These are phyloP conservation scores for Trichoderma gamsii DNA, from an alignment of 495 filamentous ascomycete genomes.

Conservation along the genomic window DNA sequence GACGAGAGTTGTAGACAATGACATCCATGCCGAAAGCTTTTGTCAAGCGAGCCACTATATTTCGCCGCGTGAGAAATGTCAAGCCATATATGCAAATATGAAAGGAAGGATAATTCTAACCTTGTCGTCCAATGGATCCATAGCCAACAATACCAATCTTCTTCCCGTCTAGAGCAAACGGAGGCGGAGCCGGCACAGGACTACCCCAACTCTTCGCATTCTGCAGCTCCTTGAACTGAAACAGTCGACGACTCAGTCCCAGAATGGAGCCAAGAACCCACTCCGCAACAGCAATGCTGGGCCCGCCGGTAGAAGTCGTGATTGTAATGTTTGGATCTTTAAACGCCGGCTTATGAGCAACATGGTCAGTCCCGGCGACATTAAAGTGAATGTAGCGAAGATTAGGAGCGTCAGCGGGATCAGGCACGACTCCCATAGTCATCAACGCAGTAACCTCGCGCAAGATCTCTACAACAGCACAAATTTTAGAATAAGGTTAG, in stretches of 20 bases:
- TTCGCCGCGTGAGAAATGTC: not conserved
- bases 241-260: constrained; percentile 16
- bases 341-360: constrained; percentile 39
- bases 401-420: not conserved
- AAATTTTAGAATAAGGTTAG: not conserved
- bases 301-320: constrained; percentile 49
- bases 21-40: constrained; percentile 73
- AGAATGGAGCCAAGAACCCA: constrained; percentile 39
- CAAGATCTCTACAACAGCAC: not conserved
- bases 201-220: constrained; percentile 24
- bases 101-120: not conserved
- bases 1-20: constrained; percentile 70
- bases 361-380: not conserved
- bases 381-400: constrained; percentile 1
- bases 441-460: not conserved
- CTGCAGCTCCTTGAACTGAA: constrained; percentile 12
- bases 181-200: constrained; percentile 24
- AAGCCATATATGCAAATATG: not conserved
- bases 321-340: constrained; percentile 56
- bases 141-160: constrained; percentile 36
- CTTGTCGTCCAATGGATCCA: constrained; percentile 48
- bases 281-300: constrained; percentile 37
- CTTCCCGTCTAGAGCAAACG: not conserved
- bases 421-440: not conserved
- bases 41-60: constrained; percentile 64